Base-by-base conservation (phyloP, 257 asterid genomes). In the Leonotis leonurus region DNA sequence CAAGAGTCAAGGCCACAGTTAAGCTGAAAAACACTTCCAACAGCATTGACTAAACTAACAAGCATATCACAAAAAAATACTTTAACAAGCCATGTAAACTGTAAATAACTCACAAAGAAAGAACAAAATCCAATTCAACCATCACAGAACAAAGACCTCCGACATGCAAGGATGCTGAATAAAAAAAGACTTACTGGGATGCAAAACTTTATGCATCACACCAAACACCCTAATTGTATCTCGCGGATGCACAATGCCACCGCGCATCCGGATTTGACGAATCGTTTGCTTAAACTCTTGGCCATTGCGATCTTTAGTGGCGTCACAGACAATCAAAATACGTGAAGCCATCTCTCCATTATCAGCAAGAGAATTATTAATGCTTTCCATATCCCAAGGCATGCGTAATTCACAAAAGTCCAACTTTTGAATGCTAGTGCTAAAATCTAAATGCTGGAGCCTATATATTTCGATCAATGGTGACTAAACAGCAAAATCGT, bases 211-310 rank as follows among this genome's bases (percentile, higher is more conserved):
- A 61, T 83, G 88, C 50, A 83, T 33, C 58, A 86, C 83, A 2
- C 90, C 95, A 24, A 86, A 84, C 67, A 86, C 79, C n/a, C 60
- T 37, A 50, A 86, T 67, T 13, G 82, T 81, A 66, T 81, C 90
- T 30, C 85, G 85, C 9, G 73, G 73, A 6, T 62, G 82, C 70
- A 83, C 70, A 27, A 86, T 75, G 39, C 70, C 83, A 2, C 84
- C 88, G 39, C 70, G 59, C 61, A 66, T 40, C 51, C 85, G 71
- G 44, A 87, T 78, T 35, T 52, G 43, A 30, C 49, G 26, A 45
- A 78, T 70, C 0, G 71, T 80, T 1, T 60, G 67, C 63, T 49
- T 75, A 60, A 84, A 56, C 68, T 81, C 88, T 30, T 71, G 65
- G 16, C 49, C 51, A 6, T 21, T 53, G 1, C 78, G 82, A 62